Evolutionary conservation across 805 yeast species (phyloP).

Genomic region (Yamadazyma insecticola): DNA sequence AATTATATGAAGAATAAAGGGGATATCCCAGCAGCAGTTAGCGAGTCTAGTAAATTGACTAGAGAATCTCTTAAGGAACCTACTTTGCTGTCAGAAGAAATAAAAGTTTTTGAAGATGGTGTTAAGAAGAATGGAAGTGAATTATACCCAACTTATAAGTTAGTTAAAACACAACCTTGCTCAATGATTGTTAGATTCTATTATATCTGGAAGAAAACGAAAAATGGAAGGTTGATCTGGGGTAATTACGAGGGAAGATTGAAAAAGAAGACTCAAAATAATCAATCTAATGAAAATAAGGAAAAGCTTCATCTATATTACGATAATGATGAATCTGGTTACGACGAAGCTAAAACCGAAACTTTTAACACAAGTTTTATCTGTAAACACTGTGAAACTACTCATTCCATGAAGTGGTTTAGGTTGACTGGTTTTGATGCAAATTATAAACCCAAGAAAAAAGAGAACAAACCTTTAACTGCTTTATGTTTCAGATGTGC

Average conservation of each 20-base stretch:
- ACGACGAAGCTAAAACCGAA: slow-evolving; percentile 49
- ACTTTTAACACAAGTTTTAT: slow-evolving; percentile 42
- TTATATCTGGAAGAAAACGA: slow-evolving; percentile 88
- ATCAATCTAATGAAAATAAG: slow-evolving; percentile 12
- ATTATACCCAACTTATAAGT: slow-evolving; percentile 63
- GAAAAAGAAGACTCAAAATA: slow-evolving; percentile 49
- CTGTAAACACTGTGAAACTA: slow-evolving; percentile 72
- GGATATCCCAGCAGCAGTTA: slow-evolving; percentile 46
- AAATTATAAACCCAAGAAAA: slow-evolving; percentile 1
- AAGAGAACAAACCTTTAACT: slow-evolving; percentile 25
- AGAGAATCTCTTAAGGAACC: slow-evolving; percentile 71
- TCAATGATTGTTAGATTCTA: slow-evolving; percentile 83
- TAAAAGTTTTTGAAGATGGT: slow-evolving; percentile 66
- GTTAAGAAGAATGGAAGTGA: slow-evolving; percentile 74
- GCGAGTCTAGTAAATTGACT: slow-evolving; percentile 42
- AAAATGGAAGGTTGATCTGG: slow-evolving; percentile 73
- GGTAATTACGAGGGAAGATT: slow-evolving; percentile 71
- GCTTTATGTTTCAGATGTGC: slow-evolving; percentile 89
- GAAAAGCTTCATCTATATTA: slow-evolving; percentile 41
- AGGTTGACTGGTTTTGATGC: slow-evolving; percentile 56
- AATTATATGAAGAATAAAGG: slow-evolving; percentile 50
- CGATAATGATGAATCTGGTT: slow-evolving; percentile 67
- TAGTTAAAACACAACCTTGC: slow-evolving; percentile 67
- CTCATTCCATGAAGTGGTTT: slow-evolving; percentile 58
- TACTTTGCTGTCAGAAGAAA: slow-evolving; percentile 60